Conservation (phyloP, 2,329 filamentous ascomycete genomes). For the Harringtonia aguacate region DNA sequence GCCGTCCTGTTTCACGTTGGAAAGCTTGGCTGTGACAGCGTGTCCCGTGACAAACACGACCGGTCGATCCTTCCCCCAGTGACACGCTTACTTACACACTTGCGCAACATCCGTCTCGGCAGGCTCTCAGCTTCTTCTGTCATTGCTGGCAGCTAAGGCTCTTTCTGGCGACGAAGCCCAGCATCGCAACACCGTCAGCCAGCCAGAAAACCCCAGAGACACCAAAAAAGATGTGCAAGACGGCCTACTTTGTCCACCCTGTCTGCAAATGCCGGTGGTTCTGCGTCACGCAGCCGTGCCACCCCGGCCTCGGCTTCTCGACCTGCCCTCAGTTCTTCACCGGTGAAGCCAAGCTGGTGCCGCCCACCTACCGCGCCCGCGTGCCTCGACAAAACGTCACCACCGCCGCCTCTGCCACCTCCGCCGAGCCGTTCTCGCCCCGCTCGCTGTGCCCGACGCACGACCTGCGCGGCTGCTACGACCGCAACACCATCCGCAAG, state of each 20-base stretch:
- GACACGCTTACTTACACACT: no score
- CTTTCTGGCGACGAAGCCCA: not conserved
- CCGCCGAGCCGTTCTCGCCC: not conserved
- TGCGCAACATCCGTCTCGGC: no score
- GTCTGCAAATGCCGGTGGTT: slow-evolving; percentile 43
- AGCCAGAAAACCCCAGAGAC: no score
- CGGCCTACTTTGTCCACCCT: slow-evolving; percentile 36
- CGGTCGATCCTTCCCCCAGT: no score
- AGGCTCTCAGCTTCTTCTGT: not conserved
- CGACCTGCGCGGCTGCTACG: slow-evolving; percentile 28
- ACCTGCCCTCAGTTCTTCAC: slow-evolving; percentile 33
- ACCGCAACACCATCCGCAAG: slow-evolving; percentile 36
- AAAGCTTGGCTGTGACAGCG: no score
- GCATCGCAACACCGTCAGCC: no score
- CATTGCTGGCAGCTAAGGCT: not conserved
- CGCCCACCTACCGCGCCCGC: slow-evolving; percentile 19
- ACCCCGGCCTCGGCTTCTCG: slow-evolving; percentile 37
- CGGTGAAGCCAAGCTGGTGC: slow-evolving; percentile 24
- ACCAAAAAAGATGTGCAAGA: slow-evolving; percentile 42
- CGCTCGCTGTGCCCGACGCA: slow-evolving; percentile 27
- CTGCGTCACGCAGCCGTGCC: slow-evolving; percentile 34
- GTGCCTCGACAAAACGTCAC: not conserved
- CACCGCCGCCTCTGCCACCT: not conserved
- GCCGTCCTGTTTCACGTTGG: no score
- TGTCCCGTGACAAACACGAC: no score